A percentile compares a stretch with the other conserved stretches of the same genome.
These are phyloP conservation scores for Elaeis guineensis DNA, from an alignment of 176 grass and related monocot species.

Conservation along the genomic window DNA sequence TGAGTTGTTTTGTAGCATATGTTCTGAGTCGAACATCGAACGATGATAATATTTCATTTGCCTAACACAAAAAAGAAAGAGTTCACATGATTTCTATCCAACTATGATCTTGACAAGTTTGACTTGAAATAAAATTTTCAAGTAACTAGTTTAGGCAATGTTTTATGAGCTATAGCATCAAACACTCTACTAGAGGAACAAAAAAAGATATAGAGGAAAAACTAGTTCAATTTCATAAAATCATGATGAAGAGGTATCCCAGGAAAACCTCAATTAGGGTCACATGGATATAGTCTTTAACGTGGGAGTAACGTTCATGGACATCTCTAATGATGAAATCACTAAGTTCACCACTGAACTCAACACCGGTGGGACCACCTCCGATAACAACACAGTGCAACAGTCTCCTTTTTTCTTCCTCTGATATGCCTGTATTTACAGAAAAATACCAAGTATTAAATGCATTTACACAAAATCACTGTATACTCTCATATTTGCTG, in stretches of 20 bases:
- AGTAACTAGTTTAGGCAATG: too few relatives aligned
- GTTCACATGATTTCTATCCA: too few relatives aligned
- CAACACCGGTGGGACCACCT: slow-evolving; percentile 93
- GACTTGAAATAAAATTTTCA: too few relatives aligned
- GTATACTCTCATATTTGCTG: too few relatives aligned
- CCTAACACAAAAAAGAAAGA: slow-evolving; percentile 40
- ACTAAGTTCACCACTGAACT: slow-evolving; percentile 99
- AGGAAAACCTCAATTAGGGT: slow-evolving; percentile 86
- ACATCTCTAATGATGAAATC: slow-evolving; percentile 95
- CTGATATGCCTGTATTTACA: slow-evolving; percentile 59
- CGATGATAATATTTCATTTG: slow-evolving; percentile 91
- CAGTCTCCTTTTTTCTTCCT: slow-evolving; percentile 66
- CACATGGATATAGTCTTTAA: slow-evolving; percentile 88
- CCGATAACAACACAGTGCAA: slow-evolving; percentile 97
- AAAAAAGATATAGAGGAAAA: too few relatives aligned
- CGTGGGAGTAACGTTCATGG: slow-evolving; percentile 79
- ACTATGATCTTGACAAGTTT: too few relatives aligned
- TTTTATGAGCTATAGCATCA: too few relatives aligned
- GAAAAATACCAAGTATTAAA: slow-evolving; percentile 5
- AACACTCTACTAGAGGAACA: too few relatives aligned
- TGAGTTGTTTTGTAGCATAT: slow-evolving; percentile 79
- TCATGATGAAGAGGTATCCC: background rate
- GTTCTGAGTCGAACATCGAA: slow-evolving; percentile 94
- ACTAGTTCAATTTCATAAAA: too few relatives aligned
- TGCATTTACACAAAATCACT: too few relatives aligned